These are phyloP conservation scores for Wickerhamomyces silvicola DNA, from an alignment of 805 yeast genomes.

Conservation along the genomic window DNA sequence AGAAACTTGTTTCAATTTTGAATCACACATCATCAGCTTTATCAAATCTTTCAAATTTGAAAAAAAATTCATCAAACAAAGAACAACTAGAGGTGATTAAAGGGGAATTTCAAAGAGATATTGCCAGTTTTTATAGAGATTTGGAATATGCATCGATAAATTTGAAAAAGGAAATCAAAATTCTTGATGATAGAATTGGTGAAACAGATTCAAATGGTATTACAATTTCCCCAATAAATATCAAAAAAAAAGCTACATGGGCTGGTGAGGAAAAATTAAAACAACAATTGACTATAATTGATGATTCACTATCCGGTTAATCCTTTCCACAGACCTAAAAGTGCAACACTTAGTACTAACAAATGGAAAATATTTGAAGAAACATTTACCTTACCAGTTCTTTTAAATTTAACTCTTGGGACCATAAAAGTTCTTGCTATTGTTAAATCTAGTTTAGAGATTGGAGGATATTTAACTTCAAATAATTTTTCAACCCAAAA, in stretches of 20 bases:
- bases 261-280: constrained; percentile 54
- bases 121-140: constrained; percentile 43
- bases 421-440: constrained; percentile 24
- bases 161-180: constrained; percentile 59
- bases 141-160: constrained; percentile 53
- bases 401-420: constrained; percentile 28
- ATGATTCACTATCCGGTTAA: constrained; percentile 8
- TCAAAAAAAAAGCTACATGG: constrained; percentile 65
- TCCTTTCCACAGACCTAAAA: constrained; percentile 14
- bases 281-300: constrained; percentile 35
- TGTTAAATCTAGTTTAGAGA: constrained; percentile 26
- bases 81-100: constrained; percentile 23
- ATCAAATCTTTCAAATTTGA: constrained; percentile 31
- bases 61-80: constrained; percentile 19
- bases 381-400: constrained; percentile 27
- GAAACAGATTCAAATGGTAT: constrained; percentile 38
- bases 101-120: constrained; percentile 35
- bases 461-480: constrained; percentile 65
- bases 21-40: constrained; percentile 43
- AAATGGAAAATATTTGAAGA: constrained; percentile 11
- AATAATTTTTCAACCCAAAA: constrained; percentile 55
- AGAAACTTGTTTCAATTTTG: constrained; percentile 43
- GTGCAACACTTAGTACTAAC: constrained; percentile 6
- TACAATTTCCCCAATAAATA: constrained; percentile 58
- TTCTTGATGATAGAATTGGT: constrained; percentile 54